Base-by-base conservation (phyloP, 495 filamentous ascomycete genomes). In the Xylaria acuta region DNA sequence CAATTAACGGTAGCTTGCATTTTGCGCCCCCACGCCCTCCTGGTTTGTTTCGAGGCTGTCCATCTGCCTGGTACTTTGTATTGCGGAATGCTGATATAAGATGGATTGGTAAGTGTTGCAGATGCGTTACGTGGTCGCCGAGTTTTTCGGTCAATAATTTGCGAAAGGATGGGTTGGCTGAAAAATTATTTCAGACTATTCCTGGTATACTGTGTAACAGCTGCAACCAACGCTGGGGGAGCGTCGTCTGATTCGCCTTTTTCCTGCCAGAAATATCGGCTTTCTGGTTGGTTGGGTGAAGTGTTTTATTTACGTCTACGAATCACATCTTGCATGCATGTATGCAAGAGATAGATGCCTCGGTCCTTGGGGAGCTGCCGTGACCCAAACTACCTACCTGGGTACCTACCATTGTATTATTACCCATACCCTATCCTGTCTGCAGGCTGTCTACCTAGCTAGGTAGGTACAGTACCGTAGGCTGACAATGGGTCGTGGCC, bases 201-300 rank as follows among this genome's bases (percentile, higher is more conserved):
- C 25, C 58, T 53, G 25, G 64, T 4, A 36, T 32, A n/a, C n/a
- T n/a, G n/a, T n/a, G n/a, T n/a, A 16, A 36, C 34, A 56, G 49
- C 65, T 25, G 30, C 6, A 56, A 30, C 65, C 65, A 4, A 30
- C 20, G 65, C n/a, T 32, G 3, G 16, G n/a, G 11, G n/a, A 38
- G 18, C 6, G 20, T 27, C 49, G 40, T 69, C 67, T 38, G 67
- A 69, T 69, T 58, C 67, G 67, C 9, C 53, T n/a, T 68, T 40
- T 53, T 30, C 53, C 6, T 20, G 18, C 27, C 5, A 22, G 34
- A 36, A 60, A 38, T 22, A 60, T 14, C n/a, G 34, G 58, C 58
- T 63, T 54, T 64, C 25, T 71, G 69, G 69, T 71, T 71, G 69
- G 69, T 71, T 71, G 69, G 69, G 18, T 43, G 56, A 64, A 5